Conservation (phyloP, 768 basidiomycete genomes). For the Epithele typhae region DNA sequence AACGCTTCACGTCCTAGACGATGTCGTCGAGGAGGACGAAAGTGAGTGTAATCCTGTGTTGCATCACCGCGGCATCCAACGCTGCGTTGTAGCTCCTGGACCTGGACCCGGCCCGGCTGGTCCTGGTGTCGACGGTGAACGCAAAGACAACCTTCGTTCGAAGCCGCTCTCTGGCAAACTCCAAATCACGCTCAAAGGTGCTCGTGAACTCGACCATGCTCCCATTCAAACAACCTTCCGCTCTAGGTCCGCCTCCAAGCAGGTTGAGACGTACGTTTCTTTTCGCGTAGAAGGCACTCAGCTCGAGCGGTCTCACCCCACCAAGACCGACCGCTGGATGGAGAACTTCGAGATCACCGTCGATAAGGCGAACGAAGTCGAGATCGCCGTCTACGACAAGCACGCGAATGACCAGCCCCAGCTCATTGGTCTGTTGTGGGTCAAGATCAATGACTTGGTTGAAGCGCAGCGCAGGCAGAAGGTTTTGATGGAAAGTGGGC, state of each 20-base stretch:
- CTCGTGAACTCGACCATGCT: slow-evolving; percentile 93
- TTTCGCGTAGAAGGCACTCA: slow-evolving; percentile 97
- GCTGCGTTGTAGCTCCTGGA: too few relatives aligned
- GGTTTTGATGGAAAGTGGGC: slow-evolving; percentile 79
- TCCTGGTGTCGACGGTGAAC: slow-evolving; percentile 70
- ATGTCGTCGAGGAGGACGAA: slow-evolving; percentile 85
- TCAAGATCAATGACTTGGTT: slow-evolving; percentile 88
- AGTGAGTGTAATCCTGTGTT: too few relatives aligned
- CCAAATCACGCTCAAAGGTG: slow-evolving; percentile 81
- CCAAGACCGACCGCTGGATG: slow-evolving; percentile 95
- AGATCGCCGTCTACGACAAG: slow-evolving; percentile 93
- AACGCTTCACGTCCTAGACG: slow-evolving; percentile 90
- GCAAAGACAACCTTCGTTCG: slow-evolving; percentile 88
- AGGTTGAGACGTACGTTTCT: slow-evolving; percentile 84
- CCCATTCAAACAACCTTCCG: slow-evolving; percentile 60
- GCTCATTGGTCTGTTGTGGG: slow-evolving; percentile 94
- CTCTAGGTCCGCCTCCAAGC: slow-evolving; percentile 76
- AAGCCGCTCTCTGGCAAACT: slow-evolving; percentile 94
- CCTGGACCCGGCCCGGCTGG: slow-evolving; percentile 34
- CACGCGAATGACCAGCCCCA: slow-evolving; percentile 80
- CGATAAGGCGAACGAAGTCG: slow-evolving; percentile 98
- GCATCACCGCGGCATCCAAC: too few relatives aligned
- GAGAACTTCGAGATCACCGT: slow-evolving; percentile 96
- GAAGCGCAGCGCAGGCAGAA: slow-evolving; percentile 92
- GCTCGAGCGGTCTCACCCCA: slow-evolving; percentile 85